Evolutionary conservation across 495 filamentous ascomycete genomes (phyloP).

Genomic region (Aspergillus sparsus): DNA sequence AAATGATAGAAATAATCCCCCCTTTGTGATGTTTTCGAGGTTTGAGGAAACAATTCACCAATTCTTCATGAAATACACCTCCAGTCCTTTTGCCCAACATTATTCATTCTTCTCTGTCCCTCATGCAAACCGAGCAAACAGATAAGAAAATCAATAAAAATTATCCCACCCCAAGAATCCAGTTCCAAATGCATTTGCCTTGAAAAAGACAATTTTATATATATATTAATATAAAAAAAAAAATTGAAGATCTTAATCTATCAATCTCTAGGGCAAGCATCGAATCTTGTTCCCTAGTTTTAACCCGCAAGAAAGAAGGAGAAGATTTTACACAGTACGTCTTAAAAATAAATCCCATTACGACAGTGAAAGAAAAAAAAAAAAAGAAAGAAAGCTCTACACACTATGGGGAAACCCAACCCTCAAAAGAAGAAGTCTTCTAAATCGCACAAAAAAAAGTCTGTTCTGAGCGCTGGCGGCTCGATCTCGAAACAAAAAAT

Average conservation of each 20-base stretch:
- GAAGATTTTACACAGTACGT: slow-evolving; percentile 7
- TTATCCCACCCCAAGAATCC: slow-evolving; percentile 29
- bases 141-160: slow-evolving; percentile 37
- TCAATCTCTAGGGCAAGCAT: not conserved
- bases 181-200: slow-evolving; percentile 12
- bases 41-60: not conserved
- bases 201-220: not conserved
- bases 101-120: slow-evolving; percentile 33
- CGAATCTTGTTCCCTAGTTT: not conserved
- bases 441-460: slow-evolving; percentile 50
- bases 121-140: slow-evolving; percentile 54
- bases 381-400: too few species aligned
- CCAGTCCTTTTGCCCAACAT: not conserved
- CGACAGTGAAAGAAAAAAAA: slow-evolving; percentile 4
- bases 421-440: slow-evolving; percentile 50
- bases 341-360: slow-evolving; percentile 2
- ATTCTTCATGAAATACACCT: slow-evolving; percentile 4
- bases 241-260: slow-evolving; percentile 5
- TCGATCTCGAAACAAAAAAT: slow-evolving; percentile 49
- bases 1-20: not conserved
- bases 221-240: not conserved
- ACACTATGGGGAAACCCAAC: slow-evolving; percentile 50
- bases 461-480: slow-evolving; percentile 48
- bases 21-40: not conserved
- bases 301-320: not conserved